Evolutionary conservation across 2,329 filamentous ascomycete genomes (phyloP), one percentile per base, ranked within the genome.

Genomic region (Fusarium nygamai): DNA sequence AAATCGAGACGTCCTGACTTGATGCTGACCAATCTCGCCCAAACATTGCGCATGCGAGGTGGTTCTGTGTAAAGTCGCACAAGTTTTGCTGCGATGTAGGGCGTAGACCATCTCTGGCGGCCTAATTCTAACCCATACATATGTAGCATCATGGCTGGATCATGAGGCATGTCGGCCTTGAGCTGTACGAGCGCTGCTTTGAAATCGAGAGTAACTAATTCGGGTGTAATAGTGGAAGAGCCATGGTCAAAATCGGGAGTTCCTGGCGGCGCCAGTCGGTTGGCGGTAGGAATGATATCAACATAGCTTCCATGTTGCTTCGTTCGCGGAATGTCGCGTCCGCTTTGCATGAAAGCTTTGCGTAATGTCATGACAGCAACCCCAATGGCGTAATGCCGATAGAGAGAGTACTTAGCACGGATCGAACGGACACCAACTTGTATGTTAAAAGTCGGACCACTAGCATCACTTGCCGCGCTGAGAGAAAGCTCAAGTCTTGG

Each of bases 61-160:
- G 94, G 93, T 79, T 96, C 93, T 1, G 94, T 94, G 81, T 96
- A 98, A 11, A 99, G 81, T n/a, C 96, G 90, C 48, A 95, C 86
- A 43, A 98, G 87, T 70, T 92, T 93, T 39, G 94, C 91, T 61
- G 92, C 88, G 20, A 96, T 80, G 80, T 95, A 98, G 0, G 96
- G 96, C 10, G 92, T 89, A 5, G 94, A 92, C 93, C 95, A 98
- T 77, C 96, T 88, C 81, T 98, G 95, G 17, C 92, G 92, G 10
- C 95, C 95, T 53, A 92, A 90, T 77, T 98, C 94, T 44, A 98
- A 81, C 16, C 91, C 90, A 80, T 96, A 96, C 16, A 98, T 86
- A 72, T 98, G 96, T 6, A 98, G 78, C 94, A 99, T 95, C 82
- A 98, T 86, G 1, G 92, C 90, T n/a, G 96, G 97, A 77, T 98